Conservation (phyloP, 1,284 basidiomycete genomes). For the Leucoagaricus sp. region DNA sequence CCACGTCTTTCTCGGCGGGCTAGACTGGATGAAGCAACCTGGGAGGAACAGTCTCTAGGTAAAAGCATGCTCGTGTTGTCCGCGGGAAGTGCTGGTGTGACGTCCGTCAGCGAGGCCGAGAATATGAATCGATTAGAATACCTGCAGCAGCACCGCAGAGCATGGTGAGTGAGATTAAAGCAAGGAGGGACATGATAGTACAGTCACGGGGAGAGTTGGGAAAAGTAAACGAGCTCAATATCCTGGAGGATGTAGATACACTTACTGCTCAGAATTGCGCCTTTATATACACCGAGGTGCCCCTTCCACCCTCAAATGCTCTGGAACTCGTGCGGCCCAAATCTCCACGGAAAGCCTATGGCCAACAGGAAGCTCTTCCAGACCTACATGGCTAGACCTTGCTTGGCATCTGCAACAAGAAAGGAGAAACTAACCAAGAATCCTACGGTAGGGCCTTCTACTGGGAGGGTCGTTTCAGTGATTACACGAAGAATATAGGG, state of each 20-base stretch:
- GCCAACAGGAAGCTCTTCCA: constrained; percentile 12
- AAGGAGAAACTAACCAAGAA: not conserved
- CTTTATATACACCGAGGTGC: constrained; percentile 11
- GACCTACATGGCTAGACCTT: not conserved
- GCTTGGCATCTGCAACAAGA: constrained; percentile 1
- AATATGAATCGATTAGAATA: constrained; percentile 9
- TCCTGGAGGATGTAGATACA: not conserved
- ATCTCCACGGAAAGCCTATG: constrained; percentile 2
- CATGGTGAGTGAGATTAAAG: constrained; percentile 22
- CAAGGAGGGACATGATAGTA: constrained; percentile 19
- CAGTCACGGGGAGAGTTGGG: not conserved
- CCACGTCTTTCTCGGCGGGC: constrained; percentile 24
- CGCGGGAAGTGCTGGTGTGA: constrained; percentile 13
- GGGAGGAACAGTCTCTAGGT: constrained; percentile 23
- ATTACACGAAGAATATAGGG: constrained; percentile 6
- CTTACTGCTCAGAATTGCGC: not conserved
- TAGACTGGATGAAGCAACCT: constrained; percentile 22
- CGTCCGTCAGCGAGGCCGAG: not conserved
- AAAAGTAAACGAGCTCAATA: not conserved
- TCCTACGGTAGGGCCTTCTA: not conserved
- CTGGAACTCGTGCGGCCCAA: constrained; percentile 4
- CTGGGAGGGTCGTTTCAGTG: constrained; percentile 2
- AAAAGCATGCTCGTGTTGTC: constrained; percentile 11
- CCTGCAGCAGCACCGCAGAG: constrained; percentile 23
- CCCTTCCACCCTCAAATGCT: not conserved